Conservation (phyloP, 75 land plant species). For the Pinus albicaulis region DNA sequence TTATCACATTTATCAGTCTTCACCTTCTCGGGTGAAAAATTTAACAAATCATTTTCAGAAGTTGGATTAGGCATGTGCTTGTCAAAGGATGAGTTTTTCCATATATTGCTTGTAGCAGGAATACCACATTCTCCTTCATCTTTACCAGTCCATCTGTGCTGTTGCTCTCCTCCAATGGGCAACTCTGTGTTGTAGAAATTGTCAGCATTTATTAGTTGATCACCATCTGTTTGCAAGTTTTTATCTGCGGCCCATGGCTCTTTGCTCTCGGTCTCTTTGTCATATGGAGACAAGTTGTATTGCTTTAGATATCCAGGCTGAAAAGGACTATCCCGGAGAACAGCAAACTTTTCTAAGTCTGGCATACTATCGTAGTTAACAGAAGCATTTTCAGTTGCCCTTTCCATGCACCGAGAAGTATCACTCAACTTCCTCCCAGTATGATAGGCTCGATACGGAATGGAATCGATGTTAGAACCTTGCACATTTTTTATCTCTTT, state of each 20-base stretch:
- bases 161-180: conserved; percentile 23
- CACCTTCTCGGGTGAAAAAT: conserved; percentile 25
- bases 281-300: neutral
- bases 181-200: conserved; percentile 23
- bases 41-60: conserved; percentile 20
- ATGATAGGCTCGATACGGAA: neutral
- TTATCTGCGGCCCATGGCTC: conserved; percentile 16
- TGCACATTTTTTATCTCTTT: conserved; percentile 9
- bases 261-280: conserved; percentile 8
- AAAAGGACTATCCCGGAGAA: conserved; percentile 27
- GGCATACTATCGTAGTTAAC: conserved; percentile 19
- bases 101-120: neutral
- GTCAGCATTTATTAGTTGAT: conserved; percentile 20
- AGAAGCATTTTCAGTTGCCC: conserved; percentile 19
- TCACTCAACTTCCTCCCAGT: conserved; percentile 19
- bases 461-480: neutral
- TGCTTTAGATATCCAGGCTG: conserved; percentile 10
- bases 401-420: conserved; percentile 8
- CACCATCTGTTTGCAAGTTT: neutral
- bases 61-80: conserved; percentile 19
- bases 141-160: conserved; percentile 3
- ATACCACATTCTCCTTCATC: conserved; percentile 8
- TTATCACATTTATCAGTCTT: conserved; percentile 3
- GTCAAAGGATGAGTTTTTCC: conserved; percentile 9
- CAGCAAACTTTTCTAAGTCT: conserved; percentile 32